phyloP scores from a whole-genome alignment of 495 filamentous ascomycete species.

The Daldinia loculata region DNA sequence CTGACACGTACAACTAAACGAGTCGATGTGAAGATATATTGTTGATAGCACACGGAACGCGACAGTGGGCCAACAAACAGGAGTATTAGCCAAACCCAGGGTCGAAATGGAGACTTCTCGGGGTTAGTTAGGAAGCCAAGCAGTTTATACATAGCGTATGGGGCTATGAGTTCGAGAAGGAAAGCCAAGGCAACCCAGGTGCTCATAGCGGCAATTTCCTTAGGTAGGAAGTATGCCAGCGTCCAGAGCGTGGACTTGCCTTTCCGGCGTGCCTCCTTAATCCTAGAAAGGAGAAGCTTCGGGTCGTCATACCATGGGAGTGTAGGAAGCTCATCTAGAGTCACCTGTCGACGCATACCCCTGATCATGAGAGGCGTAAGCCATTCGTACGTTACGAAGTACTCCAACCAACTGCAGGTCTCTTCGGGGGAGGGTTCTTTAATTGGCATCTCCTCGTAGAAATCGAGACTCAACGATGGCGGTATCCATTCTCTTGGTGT shows the following conservation, averaged over 20 bases:
- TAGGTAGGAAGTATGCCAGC: constrained; percentile 49
- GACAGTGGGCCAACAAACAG: constrained; percentile 55
- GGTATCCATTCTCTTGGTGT: constrained; percentile 54
- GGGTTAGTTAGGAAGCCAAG: constrained; percentile 53
- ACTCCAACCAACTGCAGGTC: constrained; percentile 58
- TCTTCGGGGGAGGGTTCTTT: constrained; percentile 55
- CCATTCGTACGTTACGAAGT: constrained; percentile 60
- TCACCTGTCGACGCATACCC: constrained; percentile 53
- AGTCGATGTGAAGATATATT: constrained; percentile 60
- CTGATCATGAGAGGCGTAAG: constrained; percentile 58
- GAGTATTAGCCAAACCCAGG: constrained; percentile 56
- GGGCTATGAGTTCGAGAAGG: constrained; percentile 52
- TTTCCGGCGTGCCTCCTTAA: constrained; percentile 50
- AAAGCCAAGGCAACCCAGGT: constrained; percentile 47
- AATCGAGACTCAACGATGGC: constrained; percentile 43
- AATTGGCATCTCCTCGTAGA: constrained; percentile 41
- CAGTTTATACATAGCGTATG: constrained; percentile 57
- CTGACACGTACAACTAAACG: constrained; percentile 57
- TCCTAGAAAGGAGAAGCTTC: constrained; percentile 49
- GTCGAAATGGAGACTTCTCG: constrained; percentile 47
- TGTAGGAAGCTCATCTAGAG: constrained; percentile 56
- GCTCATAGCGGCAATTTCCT: constrained; percentile 52
- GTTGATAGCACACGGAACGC: constrained; percentile 56
- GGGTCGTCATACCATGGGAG: constrained; percentile 62
- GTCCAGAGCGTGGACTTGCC: constrained; percentile 55